A percentile compares a stretch with the other conserved stretches of the same genome.
phyloP scores from a whole-genome alignment of 768 basidiomycete species.

The Hirschioporus abietinus region DNA sequence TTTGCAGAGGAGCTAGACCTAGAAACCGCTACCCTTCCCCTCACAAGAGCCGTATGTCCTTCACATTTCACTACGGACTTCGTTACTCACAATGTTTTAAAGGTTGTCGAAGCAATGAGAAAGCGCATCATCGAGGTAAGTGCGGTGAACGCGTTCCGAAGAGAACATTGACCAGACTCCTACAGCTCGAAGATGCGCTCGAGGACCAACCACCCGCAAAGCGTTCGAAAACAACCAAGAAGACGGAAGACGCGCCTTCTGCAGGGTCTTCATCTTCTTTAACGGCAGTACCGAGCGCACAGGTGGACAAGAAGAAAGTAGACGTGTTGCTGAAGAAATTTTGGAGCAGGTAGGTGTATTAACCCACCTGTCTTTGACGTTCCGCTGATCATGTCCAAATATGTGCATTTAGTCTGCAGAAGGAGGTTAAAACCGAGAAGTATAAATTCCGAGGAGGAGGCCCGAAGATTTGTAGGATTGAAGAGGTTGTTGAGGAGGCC shows the following conservation, averaged over 20 bases:
- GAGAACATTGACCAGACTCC: neutral
- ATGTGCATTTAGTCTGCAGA: constrained; percentile 27
- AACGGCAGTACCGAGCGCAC: constrained; percentile 19
- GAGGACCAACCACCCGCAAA: constrained; percentile 24
- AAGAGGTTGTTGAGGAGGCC: constrained; percentile 31
- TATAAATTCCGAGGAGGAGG: constrained; percentile 35
- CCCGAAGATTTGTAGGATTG: constrained; percentile 33
- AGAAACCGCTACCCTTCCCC: neutral
- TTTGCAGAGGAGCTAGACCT: neutral
- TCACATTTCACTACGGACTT: neutral
- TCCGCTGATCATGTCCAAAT: neutral
- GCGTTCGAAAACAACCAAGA: constrained; percentile 23
- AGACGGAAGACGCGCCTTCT: constrained; percentile 5
- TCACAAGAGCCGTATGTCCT: neutral
- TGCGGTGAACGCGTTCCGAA: neutral
- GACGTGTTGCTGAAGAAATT: constrained; percentile 36
- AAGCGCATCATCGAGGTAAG: neutral
- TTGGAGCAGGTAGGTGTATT: constrained; percentile 27
- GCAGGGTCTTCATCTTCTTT: constrained; percentile 13
- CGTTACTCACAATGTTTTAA: neutral
- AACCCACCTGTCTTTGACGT: neutral
- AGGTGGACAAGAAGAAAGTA: constrained; percentile 35
- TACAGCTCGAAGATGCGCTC: constrained; percentile 30
- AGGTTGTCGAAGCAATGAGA: neutral
- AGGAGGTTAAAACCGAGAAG: constrained; percentile 33